phyloP scores from a whole-genome alignment of 768 basidiomycete genomes.

The Sarcodon aspratus region DNA sequence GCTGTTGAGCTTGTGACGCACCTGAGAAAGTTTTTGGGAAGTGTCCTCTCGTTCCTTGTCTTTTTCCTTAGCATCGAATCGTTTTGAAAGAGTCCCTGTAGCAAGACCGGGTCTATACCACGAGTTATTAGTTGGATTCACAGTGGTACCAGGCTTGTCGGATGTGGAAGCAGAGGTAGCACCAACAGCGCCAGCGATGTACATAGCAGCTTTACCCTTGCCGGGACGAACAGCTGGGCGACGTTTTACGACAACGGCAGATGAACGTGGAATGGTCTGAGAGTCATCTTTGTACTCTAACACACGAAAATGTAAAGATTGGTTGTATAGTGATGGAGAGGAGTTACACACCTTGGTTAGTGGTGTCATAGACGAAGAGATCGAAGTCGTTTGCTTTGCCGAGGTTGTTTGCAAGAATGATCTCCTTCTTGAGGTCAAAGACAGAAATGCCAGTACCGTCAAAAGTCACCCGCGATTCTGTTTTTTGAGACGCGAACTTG shows the following conservation, averaged over 20 bases:
- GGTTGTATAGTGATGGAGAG: background rate
- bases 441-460: conserved; percentile 98
- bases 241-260: conserved; percentile 88
- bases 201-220: conserved; percentile 73
- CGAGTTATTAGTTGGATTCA: conserved; percentile 11
- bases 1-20: background rate
- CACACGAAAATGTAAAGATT: background rate
- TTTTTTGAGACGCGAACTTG: conserved; percentile 91
- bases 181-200: conserved; percentile 38
- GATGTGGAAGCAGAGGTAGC: conserved; percentile 33
- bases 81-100: conserved; percentile 60
- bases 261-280: conserved; percentile 85
- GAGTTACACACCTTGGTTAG: conserved; percentile 70
- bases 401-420: conserved; percentile 92
- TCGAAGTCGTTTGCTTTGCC: conserved; percentile 98
- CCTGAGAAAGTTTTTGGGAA: no score
- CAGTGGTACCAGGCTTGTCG: conserved; percentile 11
- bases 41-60: background rate
- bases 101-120: conserved; percentile 46
- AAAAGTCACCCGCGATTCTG: conserved; percentile 92
- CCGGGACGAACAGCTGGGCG: conserved; percentile 74
- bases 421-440: conserved; percentile 98
- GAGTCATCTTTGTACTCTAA: conserved; percentile 89
- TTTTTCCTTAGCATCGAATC: conserved; percentile 85
- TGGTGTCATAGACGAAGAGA: conserved; percentile 76